Base-by-base conservation (phyloP, 1,284 basidiomycete species). In the Cystobasidium sp. region DNA sequence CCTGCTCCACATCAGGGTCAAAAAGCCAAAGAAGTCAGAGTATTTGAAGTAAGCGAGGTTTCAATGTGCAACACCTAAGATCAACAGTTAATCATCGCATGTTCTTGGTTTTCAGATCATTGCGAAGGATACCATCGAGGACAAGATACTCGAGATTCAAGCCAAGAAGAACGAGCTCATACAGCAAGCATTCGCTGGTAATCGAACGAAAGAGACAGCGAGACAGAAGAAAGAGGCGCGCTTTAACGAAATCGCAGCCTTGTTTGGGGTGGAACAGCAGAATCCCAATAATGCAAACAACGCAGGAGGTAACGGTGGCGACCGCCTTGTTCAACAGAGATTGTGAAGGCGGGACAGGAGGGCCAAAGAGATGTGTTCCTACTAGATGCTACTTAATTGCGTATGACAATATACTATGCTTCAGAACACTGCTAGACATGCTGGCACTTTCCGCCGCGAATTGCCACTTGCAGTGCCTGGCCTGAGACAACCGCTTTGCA, bases 51-150 rank as follows among this genome's bases (percentile, higher is more conserved):
- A 51, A 47, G 72, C 37, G 37, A 39, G 41, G 24, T 66, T n/a
- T 37, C 14, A 22, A 43, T 12, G 41, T 1, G 3, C 31, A 31
- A 31, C 31, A 31, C 31, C 31, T 1, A 2, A 31, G 31, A 2
- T 31, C 31, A 31, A 31, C 5, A 31, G 31, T 5, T 31, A 5
- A 31, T 51, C 20, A 51, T 20, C 6, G 47, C 47, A 16, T 51
- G 47, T 16, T 37, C 47, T 44, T 80, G 81, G 1, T 81, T 81
- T 71, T 64, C 80, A 81, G 69, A 72, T 82, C 43, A 77, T 81
- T 47, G 79, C 79, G 2, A 77, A 78, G n/a, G 72, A 76, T 20
- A 81, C 81, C 1, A 78, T 82, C 58, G 81, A 82, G 68, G 77
- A 80, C 18, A 75, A 78, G 39, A 81, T 82, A 8, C 67, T 79